These are phyloP conservation scores for Stipa capillata DNA, from an alignment of 176 grass and related monocot genomes.

Conservation along the genomic window DNA sequence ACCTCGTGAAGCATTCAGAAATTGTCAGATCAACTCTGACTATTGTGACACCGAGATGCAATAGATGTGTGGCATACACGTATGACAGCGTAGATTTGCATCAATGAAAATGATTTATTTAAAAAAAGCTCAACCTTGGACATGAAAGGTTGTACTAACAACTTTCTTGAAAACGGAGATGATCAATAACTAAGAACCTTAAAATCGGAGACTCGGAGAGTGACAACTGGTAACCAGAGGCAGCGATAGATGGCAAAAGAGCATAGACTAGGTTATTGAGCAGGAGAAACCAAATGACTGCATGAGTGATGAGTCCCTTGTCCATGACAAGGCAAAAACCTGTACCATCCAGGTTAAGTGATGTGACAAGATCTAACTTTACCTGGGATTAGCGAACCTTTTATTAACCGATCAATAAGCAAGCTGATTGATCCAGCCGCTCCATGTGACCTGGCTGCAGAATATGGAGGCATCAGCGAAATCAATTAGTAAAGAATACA, in stretches of 20 bases:
- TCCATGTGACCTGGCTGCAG: not conserved
- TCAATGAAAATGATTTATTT: too few species aligned
- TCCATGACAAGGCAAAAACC: not conserved
- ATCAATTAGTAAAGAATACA: not conserved
- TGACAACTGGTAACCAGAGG: not conserved
- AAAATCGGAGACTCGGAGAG: not conserved
- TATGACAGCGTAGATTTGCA: not conserved
- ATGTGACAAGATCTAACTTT: not conserved
- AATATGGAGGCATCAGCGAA: not conserved
- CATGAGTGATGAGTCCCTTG: not conserved
- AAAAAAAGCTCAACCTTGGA: too few species aligned
- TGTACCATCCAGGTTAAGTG: not conserved
- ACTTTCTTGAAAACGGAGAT: not conserved
- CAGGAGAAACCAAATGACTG: not conserved
- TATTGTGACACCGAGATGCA: too few species aligned
- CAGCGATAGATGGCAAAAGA: not conserved
- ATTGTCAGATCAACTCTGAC: not conserved
- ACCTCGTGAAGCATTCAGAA: not conserved
- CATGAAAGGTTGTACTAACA: not conserved
- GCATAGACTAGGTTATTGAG: not conserved
- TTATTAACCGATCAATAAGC: not conserved
- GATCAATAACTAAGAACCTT: not conserved
- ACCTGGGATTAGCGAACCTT: not conserved
- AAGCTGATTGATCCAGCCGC: too few species aligned
- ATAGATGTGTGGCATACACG: not conserved